These are phyloP conservation scores for Heterobasidion annosum DNA, from an alignment of 1,284 basidiomycete species.

Conservation along the genomic window DNA sequence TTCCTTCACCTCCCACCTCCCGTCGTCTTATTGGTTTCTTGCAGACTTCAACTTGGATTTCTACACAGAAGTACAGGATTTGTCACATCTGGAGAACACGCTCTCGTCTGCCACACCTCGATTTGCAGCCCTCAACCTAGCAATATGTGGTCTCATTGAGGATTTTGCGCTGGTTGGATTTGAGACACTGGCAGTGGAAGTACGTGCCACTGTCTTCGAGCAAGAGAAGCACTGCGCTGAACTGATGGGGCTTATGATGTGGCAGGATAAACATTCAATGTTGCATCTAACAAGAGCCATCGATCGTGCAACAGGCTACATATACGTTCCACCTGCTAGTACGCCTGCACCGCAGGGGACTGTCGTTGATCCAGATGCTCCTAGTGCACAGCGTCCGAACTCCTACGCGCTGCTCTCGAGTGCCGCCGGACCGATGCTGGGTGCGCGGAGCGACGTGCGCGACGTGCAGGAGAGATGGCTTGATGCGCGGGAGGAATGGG, in stretches of 20 bases:
- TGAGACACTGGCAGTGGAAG: constrained; percentile 94
- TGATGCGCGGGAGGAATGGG: constrained; percentile 69
- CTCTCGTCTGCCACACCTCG: constrained; percentile 60
- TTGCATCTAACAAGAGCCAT: constrained; percentile 73
- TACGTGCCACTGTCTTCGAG: constrained; percentile 21
- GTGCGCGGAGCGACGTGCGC: constrained; percentile 50
- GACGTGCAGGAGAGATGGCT: constrained; percentile 90
- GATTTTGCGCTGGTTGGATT: constrained; percentile 95
- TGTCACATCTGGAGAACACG: constrained; percentile 79
- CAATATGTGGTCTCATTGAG: constrained; percentile 87
- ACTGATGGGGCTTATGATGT: neutral
- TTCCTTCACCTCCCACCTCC: neutral
- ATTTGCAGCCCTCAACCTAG: constrained; percentile 77
- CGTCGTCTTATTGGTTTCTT: neutral
- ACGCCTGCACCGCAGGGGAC: constrained; percentile 43
- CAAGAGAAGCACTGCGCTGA: neutral
- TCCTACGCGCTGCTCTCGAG: constrained; percentile 57
- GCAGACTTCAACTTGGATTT: constrained; percentile 97
- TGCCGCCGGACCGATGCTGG: constrained; percentile 49
- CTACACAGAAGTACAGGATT: constrained; percentile 96
- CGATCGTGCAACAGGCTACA: constrained; percentile 85
- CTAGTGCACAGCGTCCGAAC: constrained; percentile 50
- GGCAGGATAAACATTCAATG: constrained; percentile 91
- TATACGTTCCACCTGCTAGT: constrained; percentile 63
- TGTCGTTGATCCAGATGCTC: constrained; percentile 18